Evolutionary conservation across 345 rosid genomes (phyloP), one percentile per base, ranked within the genome.

Genomic region (Microcos paniculata): DNA sequence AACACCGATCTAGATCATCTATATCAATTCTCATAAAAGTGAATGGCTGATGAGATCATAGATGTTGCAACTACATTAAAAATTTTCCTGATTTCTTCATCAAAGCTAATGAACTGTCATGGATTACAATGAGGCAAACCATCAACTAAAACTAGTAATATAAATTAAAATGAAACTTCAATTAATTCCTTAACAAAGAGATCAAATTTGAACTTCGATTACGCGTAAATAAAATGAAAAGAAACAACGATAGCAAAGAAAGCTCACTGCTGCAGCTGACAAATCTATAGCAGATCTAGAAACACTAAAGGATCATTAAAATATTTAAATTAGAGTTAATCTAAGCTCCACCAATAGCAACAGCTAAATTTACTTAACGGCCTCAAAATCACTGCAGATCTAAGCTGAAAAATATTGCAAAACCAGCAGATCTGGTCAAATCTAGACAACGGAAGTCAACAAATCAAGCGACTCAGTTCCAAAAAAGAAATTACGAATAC

Each of bases 391-490:
- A 3, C 14, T 23, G 72, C 76, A 70, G 82, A 87, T 87, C 82
- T 77, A 78, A 76, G 70, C 74, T 76, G 35, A 64, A 31, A 26
- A 69, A 19, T 40, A 33, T 13, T 31, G 40, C 31, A 12, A 71
- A 77, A 55, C 46, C 74, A 59, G n/a, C 35, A 72, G 82, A 85
- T 82, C 84, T 48, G 48, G 53, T 59, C 69, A 79, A 79, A 66
- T 67, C 56, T 62, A 59, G 7, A 11, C 69, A n/a, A 67, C 40
- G 63, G 23, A 40, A 26, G 33, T 48, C 53, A 48, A 78, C 77
- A 46, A 58, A 74, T 42, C 35, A 42, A 62, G 49, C 33, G 8
- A n/a, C 49, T 69, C 19, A 19, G 15, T 30, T 18, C 1, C 2
- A 0, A 10, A 28, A 62, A 62, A 59, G 40, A 51, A 73, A 4